phyloP scores from a whole-genome alignment of 345 rosid species.

The Cochlearia excelsa region DNA sequence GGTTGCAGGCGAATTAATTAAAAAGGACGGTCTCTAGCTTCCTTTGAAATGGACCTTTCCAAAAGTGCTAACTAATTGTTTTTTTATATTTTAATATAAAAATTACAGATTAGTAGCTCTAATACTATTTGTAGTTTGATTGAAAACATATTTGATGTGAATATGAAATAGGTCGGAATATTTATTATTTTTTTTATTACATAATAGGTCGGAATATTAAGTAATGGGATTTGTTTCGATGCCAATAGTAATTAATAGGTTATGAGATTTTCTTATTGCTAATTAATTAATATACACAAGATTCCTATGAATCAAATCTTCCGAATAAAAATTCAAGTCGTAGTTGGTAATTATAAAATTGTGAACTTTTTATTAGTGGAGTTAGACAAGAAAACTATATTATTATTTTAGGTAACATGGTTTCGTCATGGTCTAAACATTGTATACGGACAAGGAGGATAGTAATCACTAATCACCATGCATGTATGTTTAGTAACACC shows the following conservation, averaged over 20 bases:
- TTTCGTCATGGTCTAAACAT: conserved; percentile 8
- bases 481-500: background rate
- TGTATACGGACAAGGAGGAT: conserved; percentile 5
- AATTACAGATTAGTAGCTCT: too few relatives aligned
- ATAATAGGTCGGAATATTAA: conserved; percentile 4
- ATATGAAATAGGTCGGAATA: conserved; percentile 9
- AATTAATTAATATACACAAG: background rate
- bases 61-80: conserved; percentile 29
- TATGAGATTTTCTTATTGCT: conserved; percentile 8
- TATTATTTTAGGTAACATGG: conserved; percentile 18
- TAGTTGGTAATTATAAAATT: conserved; percentile 18
- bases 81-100: background rate
- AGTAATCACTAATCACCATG: conserved; percentile 3
- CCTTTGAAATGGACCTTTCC: conserved; percentile 34
- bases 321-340: conserved; percentile 22
- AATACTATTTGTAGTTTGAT: background rate
- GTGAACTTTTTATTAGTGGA: conserved; percentile 19
- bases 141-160: background rate
- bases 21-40: conserved; percentile 51
- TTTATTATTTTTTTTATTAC: too few relatives aligned
- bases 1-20: conserved; percentile 37
- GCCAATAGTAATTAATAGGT: background rate
- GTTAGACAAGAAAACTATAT: conserved; percentile 22
- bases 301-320: conserved; percentile 17
- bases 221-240: conserved; percentile 16